Evolutionary conservation across 495 filamentous ascomycete genomes (phyloP), one percentile per base, ranked within the genome.

Genomic region (Podospora pseudopauciseta): DNA sequence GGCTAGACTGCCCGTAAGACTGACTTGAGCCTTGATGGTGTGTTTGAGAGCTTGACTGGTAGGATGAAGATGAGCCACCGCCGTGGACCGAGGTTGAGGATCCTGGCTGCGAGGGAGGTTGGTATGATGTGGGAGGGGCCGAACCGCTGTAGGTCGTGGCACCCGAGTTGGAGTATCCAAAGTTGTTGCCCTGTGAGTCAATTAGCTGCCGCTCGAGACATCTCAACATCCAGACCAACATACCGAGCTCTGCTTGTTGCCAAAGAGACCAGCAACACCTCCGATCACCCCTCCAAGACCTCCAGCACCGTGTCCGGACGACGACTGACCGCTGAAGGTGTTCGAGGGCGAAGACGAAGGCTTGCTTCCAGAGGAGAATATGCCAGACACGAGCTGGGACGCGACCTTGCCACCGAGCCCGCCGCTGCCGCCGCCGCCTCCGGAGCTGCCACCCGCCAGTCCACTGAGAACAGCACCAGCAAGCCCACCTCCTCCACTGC

Each of bases 161-260:
- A 39, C 80, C 80, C 4, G 71, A 62, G 67, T 85, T 83, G 27
- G 85, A 85, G 72, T 87, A 87, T 44, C 85, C 85, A 72, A 78
- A 87, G 68, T 74, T 80, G 65, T 82, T 77, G 11, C 39, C 39
- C 39, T 49, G 39, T 18, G 56, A 20, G 5, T 58, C 56, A 58
- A 5, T 58, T 27, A 58, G 74, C 64, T 72, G 75, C 71, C 63
- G 9, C 60, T 15, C 23, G 27, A 16, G 5, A 5, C 0, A 58
- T 26, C 3, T n/a, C 9, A 7, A 6, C 4, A 60, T 27, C 16
- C 5, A 19, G 19, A 16, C 60, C 13, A 67, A 65, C 78, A 68
- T 75, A 77, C 77, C 60, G 72, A 75, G 58, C 68, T 57, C 16
- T 75, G 77, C 65, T 78, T 76, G 4, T 78, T 76, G 18, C 81